Conservation (phyloP, 306 rosid genomes). For the Vigna angularis region DNA sequence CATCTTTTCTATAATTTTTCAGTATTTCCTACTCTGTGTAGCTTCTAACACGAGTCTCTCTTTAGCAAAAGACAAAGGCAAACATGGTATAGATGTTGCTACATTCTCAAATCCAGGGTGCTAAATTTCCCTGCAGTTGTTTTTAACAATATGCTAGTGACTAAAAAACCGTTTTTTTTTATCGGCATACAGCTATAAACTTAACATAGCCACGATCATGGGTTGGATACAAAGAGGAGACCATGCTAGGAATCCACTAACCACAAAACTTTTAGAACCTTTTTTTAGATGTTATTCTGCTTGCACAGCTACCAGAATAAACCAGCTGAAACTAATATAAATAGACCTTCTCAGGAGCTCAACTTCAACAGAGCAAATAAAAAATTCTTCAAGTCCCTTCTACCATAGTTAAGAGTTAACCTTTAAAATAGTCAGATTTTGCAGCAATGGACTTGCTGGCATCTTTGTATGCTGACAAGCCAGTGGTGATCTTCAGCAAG, state of each 20-base stretch:
- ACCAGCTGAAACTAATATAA: conserved; percentile 48
- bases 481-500: conserved; percentile 81
- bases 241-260: conserved; percentile 38
- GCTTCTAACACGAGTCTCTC: not conserved
- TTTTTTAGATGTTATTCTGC: conserved; percentile 36
- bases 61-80: not conserved
- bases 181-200: conserved; percentile 16
- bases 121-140: conserved; percentile 7
- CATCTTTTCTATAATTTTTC: too few species aligned
- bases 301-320: conserved; percentile 34
- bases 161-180: not conserved
- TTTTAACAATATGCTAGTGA: not conserved
- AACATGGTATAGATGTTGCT: not conserved
- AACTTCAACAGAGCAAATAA: conserved; percentile 44
- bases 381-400: conserved; percentile 4
- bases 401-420: not conserved
- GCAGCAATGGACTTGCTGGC: conserved; percentile 61
- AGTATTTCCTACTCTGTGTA: not conserved
- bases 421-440: not conserved
- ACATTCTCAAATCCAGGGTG: conserved; percentile 2
- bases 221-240: conserved; percentile 41
- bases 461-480: conserved; percentile 62
- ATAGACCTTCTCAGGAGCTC: conserved; percentile 38
- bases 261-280: conserved; percentile 31
- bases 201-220: conserved; percentile 46